These are phyloP conservation scores for Vachellia collinsii DNA, from an alignment of 306 rosid genomes.

Conservation along the genomic window DNA sequence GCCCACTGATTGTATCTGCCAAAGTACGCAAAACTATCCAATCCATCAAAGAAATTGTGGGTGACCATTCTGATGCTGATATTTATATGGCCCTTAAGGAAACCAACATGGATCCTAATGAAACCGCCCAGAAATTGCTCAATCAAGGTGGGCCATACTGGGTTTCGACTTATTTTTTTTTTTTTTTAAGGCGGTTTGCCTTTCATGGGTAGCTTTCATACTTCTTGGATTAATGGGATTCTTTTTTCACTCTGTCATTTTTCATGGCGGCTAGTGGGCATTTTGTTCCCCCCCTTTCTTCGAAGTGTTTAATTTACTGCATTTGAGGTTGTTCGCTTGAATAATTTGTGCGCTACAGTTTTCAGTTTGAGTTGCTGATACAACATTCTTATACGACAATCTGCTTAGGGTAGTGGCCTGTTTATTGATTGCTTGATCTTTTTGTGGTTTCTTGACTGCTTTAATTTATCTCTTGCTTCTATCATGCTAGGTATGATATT, in stretches of 20 bases:
- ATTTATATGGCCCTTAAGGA: constrained; percentile 83
- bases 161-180: neutral
- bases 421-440: neutral
- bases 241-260: neutral
- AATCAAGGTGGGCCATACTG: constrained; percentile 68
- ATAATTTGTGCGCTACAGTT: constrained; percentile 18
- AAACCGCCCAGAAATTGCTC: constrained; percentile 91
- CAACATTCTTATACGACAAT: neutral
- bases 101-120: constrained; percentile 94
- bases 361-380: neutral
- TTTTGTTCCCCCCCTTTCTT: neutral
- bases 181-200: neutral
- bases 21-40: constrained; percentile 79
- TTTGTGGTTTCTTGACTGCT: constrained; percentile 5
- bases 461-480: neutral
- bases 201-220: neutral
- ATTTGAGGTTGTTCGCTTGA: neutral
- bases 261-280: neutral
- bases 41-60: constrained; percentile 87
- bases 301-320: neutral
- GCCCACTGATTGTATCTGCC: constrained; percentile 58
- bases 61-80: constrained; percentile 86
- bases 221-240: constrained; percentile 33
- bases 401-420: neutral
- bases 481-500: neutral